Conservation (phyloP, 352 stramenopile species). For the Globisporangium nagaii region DNA sequence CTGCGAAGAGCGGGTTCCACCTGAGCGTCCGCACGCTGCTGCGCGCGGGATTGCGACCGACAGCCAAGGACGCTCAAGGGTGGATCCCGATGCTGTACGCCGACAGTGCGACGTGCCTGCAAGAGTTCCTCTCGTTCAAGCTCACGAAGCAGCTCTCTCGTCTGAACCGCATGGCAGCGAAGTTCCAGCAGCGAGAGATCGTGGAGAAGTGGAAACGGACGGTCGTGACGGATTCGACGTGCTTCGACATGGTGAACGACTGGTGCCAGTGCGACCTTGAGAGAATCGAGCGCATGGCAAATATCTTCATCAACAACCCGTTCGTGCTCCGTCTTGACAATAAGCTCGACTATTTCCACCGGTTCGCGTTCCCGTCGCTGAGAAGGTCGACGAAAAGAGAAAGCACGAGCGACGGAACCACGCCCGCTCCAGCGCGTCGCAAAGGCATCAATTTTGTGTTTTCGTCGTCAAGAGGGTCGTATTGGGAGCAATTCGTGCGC, state of each 20-base stretch:
- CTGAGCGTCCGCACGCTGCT: slow-evolving; percentile 38
- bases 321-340: slow-evolving; percentile 62
- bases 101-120: slow-evolving; percentile 17
- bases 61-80: slow-evolving; percentile 35
- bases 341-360: slow-evolving; percentile 49
- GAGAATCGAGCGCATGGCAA: slow-evolving; percentile 49
- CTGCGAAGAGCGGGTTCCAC: slow-evolving; percentile 23
- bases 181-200: slow-evolving; percentile 36
- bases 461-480: slow-evolving; percentile 17
- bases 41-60: slow-evolving; percentile 24
- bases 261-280: slow-evolving; percentile 43
- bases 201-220: slow-evolving; percentile 41
- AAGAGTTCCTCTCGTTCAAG: slow-evolving; percentile 56
- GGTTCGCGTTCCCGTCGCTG: slow-evolving; percentile 32
- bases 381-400: not conserved
- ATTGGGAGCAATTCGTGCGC: slow-evolving; percentile 48
- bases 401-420: not conserved
- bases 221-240: slow-evolving; percentile 34
- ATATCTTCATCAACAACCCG: slow-evolving; percentile 35
- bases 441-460: slow-evolving; percentile 41
- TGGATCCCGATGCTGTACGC: slow-evolving; percentile 50
- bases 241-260: slow-evolving; percentile 66
- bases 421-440: not conserved
- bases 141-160: slow-evolving; percentile 48
- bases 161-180: slow-evolving; percentile 42